Evolutionary conservation across 495 filamentous ascomycete genomes (phyloP), one percentile per base, ranked within the genome.

Genomic region (Echria macrotheca): DNA sequence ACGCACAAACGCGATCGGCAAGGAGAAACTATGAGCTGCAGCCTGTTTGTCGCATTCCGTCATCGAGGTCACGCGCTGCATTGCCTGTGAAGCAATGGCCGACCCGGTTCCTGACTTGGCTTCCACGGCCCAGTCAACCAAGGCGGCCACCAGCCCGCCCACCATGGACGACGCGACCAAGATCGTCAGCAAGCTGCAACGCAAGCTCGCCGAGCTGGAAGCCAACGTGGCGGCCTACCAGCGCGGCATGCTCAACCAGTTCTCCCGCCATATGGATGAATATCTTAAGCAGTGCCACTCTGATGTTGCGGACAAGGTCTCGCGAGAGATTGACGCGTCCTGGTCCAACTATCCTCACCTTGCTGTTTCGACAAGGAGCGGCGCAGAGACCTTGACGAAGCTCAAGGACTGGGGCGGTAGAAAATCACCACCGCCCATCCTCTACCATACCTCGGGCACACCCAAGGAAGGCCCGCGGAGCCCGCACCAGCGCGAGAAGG

Each of bases 401-500:
- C 56, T 54, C 51, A 59, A 52, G 22, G 9, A 38, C 22, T 59
- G 66, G 61, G 44, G 65, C 44, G 56, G 61, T 36, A 54, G 63
- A 41, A 58, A 61, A 40, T 70, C 69, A n/a, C 67, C 69, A 32
- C 69, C 71, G 26, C 69, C 71, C n/a, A 36, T 65, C 18, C 65
- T 68, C 26, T 69, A 57, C 54, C 68, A 66, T 40, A 68, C 59
- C 33, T 68, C 69, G 2, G 64, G 60, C 35, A 55, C 44, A 19
- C 50, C 64, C 19, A 60, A 63, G 47, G 65, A 72, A 5, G 52
- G 55, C 47, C 59, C 63, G 18, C 45, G 65, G 32, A 72, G 61
- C 28, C 68, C 72, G 32, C 71, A 76, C 61, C 73, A 75, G 42
- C 71, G 74, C 22, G 77, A 80, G 53, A 66, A 67, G 47, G 78